Evolutionary conservation across 163 green algal species (phyloP).

Genomic region (Scenedesmus sp.): DNA sequence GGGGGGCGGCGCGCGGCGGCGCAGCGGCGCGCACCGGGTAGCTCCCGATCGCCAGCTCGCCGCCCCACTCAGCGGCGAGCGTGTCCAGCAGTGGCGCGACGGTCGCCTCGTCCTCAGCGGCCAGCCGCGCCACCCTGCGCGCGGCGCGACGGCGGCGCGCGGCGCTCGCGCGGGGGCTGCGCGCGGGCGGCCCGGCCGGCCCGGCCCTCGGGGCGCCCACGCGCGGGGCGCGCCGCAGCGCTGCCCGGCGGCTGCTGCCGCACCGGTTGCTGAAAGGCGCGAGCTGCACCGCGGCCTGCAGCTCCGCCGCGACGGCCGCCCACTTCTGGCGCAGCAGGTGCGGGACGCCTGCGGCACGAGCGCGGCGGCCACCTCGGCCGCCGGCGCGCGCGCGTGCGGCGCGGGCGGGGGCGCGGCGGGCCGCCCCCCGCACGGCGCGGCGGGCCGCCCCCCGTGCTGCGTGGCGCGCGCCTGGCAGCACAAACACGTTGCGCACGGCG

Average conservation of each 20-base stretch:
- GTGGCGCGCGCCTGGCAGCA: constrained; percentile 72
- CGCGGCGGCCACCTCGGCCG: too few species aligned
- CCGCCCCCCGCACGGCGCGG: too few species aligned
- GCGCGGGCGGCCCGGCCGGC: too few species aligned
- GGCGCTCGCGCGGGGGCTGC: too few species aligned
- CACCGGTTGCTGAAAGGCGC: constrained; percentile 64
- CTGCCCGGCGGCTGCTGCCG: too few species aligned
- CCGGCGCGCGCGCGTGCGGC: too few species aligned
- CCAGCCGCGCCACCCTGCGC: constrained; percentile 70
- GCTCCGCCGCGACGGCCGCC: constrained; percentile 57
- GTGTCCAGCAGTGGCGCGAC: constrained; percentile 72
- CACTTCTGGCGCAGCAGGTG: constrained; percentile 82
- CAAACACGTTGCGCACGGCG: constrained; percentile 80
- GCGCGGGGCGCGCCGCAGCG: constrained; percentile 6
- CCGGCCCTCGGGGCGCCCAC: too few species aligned
- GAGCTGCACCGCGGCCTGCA: constrained; percentile 47
- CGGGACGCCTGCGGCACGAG: constrained; percentile 66
- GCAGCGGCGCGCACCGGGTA: constrained; percentile 77
- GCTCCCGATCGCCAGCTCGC: constrained; percentile 70
- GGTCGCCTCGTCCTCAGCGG: constrained; percentile 74
- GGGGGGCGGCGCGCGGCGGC: not conserved
- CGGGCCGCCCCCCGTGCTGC: too few species aligned
- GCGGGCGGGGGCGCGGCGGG: too few species aligned
- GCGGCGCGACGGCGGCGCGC: too few species aligned
- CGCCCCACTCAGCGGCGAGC: constrained; percentile 54